Base-by-base conservation (phyloP, 2,329 filamentous ascomycete genomes). In the Talaromyces sp. region DNA sequence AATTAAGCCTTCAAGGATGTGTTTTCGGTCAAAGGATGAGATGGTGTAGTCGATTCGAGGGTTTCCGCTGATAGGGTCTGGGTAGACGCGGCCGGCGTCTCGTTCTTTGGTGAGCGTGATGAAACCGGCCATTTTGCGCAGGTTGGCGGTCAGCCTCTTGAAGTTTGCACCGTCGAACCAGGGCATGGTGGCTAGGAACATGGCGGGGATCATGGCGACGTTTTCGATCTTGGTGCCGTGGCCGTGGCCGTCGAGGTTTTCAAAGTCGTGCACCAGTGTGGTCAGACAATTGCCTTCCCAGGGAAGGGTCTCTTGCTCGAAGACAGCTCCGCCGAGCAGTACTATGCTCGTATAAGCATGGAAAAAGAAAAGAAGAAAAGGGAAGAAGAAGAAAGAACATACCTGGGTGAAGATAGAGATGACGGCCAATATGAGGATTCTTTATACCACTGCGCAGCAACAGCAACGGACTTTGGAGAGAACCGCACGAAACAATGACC, bases 191-290 rank as follows among this genome's bases (percentile, higher is more conserved):
- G 85, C 78, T 14, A 92, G 77, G 66, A 85, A 81, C 2, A 85
- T 71, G 19, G 86, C 84, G 0, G 92, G 91, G 69, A 91, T 68
- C 88, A 94, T 92, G 67, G 83, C 84, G 1, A 85, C 85, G 10
- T 86, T 81, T 78, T 97, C 92, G 29, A 97, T 79, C 73, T 95
- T 96, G 54, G 83, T 81, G 43, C 93, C 93, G 67, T 97, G 91
- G 60, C 91, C 91, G 48, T 86, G 80, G 6, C 85, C 84, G 71
- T 96, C 91, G 0, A 92, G 80, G 66, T 97, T 88, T 65, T 95
- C 89, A 66, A 92, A 91, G 58, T 89, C 86, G 50, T 82, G 85
- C 64, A 90, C 88, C 19, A 92, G 87, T 3, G 85, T 84, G 0
- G 92, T 97, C 61, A 97, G 84, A 66, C 92, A 92, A 1, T 86